Conservation (phyloP, 345 rosid species). For the Reutealis trisperma region DNA sequence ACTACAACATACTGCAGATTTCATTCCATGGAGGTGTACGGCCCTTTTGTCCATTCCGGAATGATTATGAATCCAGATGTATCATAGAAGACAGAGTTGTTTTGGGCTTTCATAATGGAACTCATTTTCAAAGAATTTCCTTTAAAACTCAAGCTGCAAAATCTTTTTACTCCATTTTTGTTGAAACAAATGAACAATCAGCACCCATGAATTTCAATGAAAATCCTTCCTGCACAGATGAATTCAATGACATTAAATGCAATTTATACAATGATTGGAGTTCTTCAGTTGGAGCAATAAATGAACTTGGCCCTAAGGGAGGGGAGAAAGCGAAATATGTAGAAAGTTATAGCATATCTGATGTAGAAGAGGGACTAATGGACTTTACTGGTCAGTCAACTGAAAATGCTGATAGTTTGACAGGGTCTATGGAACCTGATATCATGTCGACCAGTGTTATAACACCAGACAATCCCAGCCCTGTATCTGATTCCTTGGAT, state of each 20-base stretch:
- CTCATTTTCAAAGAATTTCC: conserved; percentile 33
- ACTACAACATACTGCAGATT: conserved; percentile 43
- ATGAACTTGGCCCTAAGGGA: conserved; percentile 27
- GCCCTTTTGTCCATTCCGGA: conserved; percentile 38
- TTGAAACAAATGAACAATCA: conserved; percentile 36
- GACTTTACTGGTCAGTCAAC: conserved; percentile 38
- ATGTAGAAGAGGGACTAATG: conserved; percentile 37
- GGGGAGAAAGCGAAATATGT: conserved; percentile 44
- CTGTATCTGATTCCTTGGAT: conserved; percentile 37
- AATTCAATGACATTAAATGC: conserved; percentile 35
- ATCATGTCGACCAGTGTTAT: conserved; percentile 33
- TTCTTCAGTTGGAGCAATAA: conserved; percentile 31
- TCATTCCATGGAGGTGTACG: conserved; percentile 50
- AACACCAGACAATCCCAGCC: conserved; percentile 39
- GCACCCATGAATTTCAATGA: conserved; percentile 21
- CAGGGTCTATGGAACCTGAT: conserved; percentile 44
- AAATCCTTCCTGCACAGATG: conserved; percentile 34
- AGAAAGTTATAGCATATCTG: conserved; percentile 41
- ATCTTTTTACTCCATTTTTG: conserved; percentile 39
- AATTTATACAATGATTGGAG: conserved; percentile 38
- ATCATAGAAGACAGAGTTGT: conserved; percentile 41
- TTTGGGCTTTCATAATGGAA: conserved; percentile 44
- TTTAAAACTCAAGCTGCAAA: conserved; percentile 51
- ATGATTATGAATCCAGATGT: conserved; percentile 48
- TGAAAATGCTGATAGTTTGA: conserved; percentile 37